Evolutionary conservation across 75 land plant genomes (phyloP).

Genomic region (Selaginella tamariscina): DNA sequence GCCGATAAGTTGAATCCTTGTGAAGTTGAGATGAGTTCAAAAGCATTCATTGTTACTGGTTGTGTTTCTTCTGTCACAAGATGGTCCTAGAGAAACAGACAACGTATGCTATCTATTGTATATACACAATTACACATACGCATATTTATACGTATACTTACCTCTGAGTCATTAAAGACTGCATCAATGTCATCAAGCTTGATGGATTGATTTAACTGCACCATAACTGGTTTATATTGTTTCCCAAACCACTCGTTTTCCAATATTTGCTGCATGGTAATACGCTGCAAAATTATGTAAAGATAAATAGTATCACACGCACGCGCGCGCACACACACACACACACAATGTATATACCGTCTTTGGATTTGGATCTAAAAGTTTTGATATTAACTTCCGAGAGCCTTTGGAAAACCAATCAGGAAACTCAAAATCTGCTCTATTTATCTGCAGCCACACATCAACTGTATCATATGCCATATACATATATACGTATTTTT

Average conservation of each 20-base stretch:
- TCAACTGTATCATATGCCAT: too few relatives aligned
- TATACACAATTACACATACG: slow-evolving; percentile 7
- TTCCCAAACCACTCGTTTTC: neutral
- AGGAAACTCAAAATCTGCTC: neutral
- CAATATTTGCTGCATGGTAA: neutral
- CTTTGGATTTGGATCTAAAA: neutral
- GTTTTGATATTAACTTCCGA: neutral
- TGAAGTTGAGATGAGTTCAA: slow-evolving; percentile 34
- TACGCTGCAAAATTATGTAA: neutral
- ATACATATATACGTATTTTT: neutral
- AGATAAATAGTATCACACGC: neutral
- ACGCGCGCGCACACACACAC: neutral
- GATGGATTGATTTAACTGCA: neutral
- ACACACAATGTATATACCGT: neutral
- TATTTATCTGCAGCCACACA: neutral
- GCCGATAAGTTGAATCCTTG: slow-evolving; percentile 31
- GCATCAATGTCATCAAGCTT: neutral
- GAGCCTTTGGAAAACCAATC: neutral
- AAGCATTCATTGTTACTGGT: slow-evolving; percentile 33
- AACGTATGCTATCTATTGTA: slow-evolving; percentile 12
- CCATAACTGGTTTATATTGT: neutral
- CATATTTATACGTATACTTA: neutral
- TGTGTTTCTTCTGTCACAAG: slow-evolving; percentile 22
- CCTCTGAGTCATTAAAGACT: neutral
- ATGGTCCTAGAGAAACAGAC: slow-evolving; percentile 19